These are phyloP conservation scores for Clarireedia paspali DNA, from an alignment of 2,329 filamentous ascomycete species.

Conservation along the genomic window DNA sequence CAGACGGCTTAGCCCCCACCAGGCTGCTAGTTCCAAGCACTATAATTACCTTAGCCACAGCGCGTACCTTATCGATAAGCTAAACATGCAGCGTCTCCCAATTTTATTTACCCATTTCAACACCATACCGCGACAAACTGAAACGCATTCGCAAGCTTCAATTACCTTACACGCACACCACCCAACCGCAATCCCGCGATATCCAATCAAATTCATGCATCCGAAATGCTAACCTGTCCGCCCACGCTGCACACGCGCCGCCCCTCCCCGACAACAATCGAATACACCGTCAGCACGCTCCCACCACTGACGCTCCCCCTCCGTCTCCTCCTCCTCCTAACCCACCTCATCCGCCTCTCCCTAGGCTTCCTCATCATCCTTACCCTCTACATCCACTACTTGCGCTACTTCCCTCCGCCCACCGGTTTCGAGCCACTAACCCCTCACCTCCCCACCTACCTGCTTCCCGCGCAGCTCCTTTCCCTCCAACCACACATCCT, in stretches of 20 bases:
- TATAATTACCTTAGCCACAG: too few species aligned
- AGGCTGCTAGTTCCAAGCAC: too few species aligned
- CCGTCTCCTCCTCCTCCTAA: conserved; percentile 37
- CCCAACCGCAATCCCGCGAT: background rate
- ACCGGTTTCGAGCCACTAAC: conserved; percentile 21
- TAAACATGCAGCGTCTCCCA: background rate
- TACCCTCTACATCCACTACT: conserved; percentile 43
- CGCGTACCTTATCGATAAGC: background rate
- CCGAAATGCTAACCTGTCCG: conserved; percentile 51
- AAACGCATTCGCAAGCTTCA: background rate
- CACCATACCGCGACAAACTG: conserved; percentile 1
- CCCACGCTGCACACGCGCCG: conserved; percentile 55
- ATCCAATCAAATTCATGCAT: background rate
- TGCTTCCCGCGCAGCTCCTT: conserved; percentile 33
- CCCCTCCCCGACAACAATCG: conserved; percentile 81
- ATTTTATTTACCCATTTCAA: background rate
- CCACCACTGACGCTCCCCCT: conserved; percentile 44
- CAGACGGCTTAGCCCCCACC: too few species aligned
- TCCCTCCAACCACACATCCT: conserved; percentile 31
- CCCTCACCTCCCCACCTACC: conserved; percentile 24
- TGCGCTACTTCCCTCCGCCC: conserved; percentile 14
- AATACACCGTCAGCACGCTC: conserved; percentile 83
- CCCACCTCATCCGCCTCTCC: conserved; percentile 36
- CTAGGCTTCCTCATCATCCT: conserved; percentile 37
- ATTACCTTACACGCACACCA: background rate